Base-by-base conservation (phyloP, 257 asterid genomes). In the Nicotiana undulata region DNA sequence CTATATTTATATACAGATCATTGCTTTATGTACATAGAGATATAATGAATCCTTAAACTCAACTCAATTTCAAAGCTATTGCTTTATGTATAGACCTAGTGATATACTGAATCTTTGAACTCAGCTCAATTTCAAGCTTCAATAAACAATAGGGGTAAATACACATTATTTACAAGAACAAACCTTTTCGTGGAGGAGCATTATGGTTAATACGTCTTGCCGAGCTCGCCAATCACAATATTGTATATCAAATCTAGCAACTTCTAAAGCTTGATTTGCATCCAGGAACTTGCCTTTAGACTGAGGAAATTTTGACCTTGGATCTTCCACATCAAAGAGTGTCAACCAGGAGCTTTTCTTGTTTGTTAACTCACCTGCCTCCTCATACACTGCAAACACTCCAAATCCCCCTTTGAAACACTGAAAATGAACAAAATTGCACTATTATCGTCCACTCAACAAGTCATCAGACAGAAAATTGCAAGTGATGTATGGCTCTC, bases 141-240 rank as follows among this genome's bases (percentile, higher is more conserved):
- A 64, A 26, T 3, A 29, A 64, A 16, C 4, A 29, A 17, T 8
- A 65, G 26, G 51, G 26, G 75, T 32, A 66, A 28, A 12, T 12
- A 20, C 18, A 5, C 56, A 68, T 20, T 0, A 70, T 44, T 15
- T 40, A 70, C 58, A 20, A 37, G 3, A 44, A 79, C 26, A 34
- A 77, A 93, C 99, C 98, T 93, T 93, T 85, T 93, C 99, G 29
- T 95, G 98, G 59, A 95, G 94, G 80, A 89, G 97, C 97, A 95
- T 93, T 89, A 95, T 95, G 0, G 91, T 75, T 52, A 93, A 97
- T 81, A 95, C 95, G 37, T 93, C 99, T 88, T 89, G 99, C 60
- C 99, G 89, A 83, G 99, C 99, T 86, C 92, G 90, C 99, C 99
- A 95, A 87, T 95, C 98, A 55, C 97, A 93, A 85, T 95, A 95